These are phyloP conservation scores for Globisporangium iwayamae DNA, from an alignment of 352 stramenopile genomes.

Conservation along the genomic window DNA sequence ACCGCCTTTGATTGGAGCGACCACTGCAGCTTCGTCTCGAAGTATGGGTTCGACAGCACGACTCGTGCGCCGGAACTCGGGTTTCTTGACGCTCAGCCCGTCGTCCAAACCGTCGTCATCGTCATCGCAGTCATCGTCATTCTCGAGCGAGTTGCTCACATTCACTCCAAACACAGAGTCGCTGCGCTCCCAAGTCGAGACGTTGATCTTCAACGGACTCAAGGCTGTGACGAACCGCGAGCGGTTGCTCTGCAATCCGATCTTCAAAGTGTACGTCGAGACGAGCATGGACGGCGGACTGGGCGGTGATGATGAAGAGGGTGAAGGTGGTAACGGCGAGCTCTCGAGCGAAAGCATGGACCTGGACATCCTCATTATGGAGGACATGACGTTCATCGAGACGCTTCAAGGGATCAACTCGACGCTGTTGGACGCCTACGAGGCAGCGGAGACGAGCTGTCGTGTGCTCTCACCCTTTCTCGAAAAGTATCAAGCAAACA, in stretches of 20 bases:
- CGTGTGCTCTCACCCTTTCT: conserved; percentile 65
- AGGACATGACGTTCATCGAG: conserved; percentile 56
- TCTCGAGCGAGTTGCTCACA: conserved; percentile 31
- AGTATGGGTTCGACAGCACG: conserved; percentile 5
- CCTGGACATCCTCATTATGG: conserved; percentile 79
- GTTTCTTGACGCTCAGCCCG: conserved; percentile 16
- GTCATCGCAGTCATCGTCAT: background rate
- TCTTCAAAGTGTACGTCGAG: conserved; percentile 70
- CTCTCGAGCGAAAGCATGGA: conserved; percentile 51
- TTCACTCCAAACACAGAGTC: conserved; percentile 50
- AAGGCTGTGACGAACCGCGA: conserved; percentile 63
- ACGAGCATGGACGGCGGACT: conserved; percentile 43
- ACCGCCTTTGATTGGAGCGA: conserved; percentile 16
- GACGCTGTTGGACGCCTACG: conserved; percentile 54
- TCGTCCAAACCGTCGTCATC: conserved; percentile 4
- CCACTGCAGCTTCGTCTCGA: background rate
- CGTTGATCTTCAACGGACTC: conserved; percentile 61
- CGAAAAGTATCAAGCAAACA: conserved; percentile 73
- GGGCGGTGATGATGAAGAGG: conserved; percentile 33
- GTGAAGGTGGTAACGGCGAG: conserved; percentile 23
- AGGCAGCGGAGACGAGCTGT: conserved; percentile 48
- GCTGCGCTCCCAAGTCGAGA: conserved; percentile 67
- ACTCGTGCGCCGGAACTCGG: conserved; percentile 19
- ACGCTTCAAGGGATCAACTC: conserved; percentile 49
- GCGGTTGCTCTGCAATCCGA: conserved; percentile 52